phyloP scores from a whole-genome alignment of 2,329 filamentous ascomycete genomes.

The Pseudogymnoascus sp. region DNA sequence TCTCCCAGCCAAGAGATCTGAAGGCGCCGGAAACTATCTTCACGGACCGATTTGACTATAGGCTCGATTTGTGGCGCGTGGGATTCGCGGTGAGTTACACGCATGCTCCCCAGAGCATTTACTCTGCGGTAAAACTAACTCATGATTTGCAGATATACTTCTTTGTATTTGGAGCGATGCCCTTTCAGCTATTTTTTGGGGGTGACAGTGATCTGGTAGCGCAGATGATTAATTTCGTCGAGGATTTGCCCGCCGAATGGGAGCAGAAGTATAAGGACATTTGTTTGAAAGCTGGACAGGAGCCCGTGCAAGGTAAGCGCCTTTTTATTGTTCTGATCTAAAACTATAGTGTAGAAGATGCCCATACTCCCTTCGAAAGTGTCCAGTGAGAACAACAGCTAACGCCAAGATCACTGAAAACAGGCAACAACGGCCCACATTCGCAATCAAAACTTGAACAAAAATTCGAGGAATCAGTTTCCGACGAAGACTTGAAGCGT shows the following conservation, averaged over 20 bases:
- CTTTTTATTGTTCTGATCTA: background rate
- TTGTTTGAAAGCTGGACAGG: background rate
- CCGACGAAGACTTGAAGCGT: background rate
- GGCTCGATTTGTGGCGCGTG: slow-evolving; percentile 21
- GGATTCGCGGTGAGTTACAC: slow-evolving; percentile 8
- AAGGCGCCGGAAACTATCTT: slow-evolving; percentile 22
- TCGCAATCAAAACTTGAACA: slow-evolving; percentile 10
- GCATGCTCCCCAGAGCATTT: background rate
- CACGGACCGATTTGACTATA: slow-evolving; percentile 18
- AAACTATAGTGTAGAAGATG: slow-evolving; percentile 2
- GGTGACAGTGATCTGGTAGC: slow-evolving; percentile 5
- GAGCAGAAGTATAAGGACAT: slow-evolving; percentile 10
- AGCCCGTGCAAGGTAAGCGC: background rate
- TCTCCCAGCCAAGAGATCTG: slow-evolving; percentile 19
- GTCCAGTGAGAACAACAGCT: background rate
- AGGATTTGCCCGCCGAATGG: slow-evolving; percentile 14
- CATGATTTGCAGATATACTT: slow-evolving; percentile 14
- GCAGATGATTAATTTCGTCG: slow-evolving; percentile 15
- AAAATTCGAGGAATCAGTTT: background rate
- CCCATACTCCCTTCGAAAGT: background rate
- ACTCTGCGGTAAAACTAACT: background rate
- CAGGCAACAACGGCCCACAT: background rate
- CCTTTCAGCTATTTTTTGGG: slow-evolving; percentile 9
- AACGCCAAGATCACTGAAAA: background rate
- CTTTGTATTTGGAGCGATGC: slow-evolving; percentile 7